These are phyloP conservation scores for Ustilago loliicola DNA, from an alignment of 1,284 basidiomycete species.

Conservation along the genomic window DNA sequence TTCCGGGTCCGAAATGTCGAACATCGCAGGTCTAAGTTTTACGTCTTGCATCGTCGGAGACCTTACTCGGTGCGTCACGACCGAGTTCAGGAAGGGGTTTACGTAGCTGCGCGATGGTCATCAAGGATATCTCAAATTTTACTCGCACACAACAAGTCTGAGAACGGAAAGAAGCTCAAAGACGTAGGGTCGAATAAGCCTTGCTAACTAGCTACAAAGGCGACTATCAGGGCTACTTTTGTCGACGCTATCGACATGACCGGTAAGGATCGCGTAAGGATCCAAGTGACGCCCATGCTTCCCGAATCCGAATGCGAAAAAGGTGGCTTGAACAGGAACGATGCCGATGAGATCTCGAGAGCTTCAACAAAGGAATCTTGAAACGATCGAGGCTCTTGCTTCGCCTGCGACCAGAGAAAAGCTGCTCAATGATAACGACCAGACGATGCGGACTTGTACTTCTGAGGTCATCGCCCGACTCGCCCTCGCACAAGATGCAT, in stretches of 20 bases:
- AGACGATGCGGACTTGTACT: background rate
- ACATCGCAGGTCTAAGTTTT: background rate
- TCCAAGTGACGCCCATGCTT: background rate
- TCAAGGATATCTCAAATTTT: background rate
- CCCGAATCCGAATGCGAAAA: slow-evolving; percentile 7
- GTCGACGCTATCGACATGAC: background rate
- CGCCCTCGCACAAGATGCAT: background rate
- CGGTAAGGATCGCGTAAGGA: background rate
- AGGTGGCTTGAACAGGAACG: slow-evolving; percentile 1
- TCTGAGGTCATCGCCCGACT: slow-evolving; percentile 9
- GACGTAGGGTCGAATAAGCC: background rate
- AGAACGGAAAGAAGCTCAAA: background rate
- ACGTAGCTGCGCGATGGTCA: background rate
- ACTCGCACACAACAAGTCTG: background rate
- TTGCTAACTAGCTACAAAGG: background rate
- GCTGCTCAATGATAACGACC: background rate
- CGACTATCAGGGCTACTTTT: background rate
- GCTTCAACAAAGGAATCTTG: background rate
- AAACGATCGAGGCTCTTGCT: slow-evolving; percentile 11
- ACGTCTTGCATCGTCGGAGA: background rate
- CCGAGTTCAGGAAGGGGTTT: background rate
- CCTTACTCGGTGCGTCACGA: slow-evolving; percentile 1
- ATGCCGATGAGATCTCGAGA: slow-evolving; percentile 14
- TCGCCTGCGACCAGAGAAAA: background rate
- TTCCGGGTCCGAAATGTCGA: background rate